Percentiles rank a stretch among this genome's conserved stretches.
These are phyloP conservation scores for Trifolium pratense DNA, from an alignment of 306 rosid genomes.

Conservation along the genomic window DNA sequence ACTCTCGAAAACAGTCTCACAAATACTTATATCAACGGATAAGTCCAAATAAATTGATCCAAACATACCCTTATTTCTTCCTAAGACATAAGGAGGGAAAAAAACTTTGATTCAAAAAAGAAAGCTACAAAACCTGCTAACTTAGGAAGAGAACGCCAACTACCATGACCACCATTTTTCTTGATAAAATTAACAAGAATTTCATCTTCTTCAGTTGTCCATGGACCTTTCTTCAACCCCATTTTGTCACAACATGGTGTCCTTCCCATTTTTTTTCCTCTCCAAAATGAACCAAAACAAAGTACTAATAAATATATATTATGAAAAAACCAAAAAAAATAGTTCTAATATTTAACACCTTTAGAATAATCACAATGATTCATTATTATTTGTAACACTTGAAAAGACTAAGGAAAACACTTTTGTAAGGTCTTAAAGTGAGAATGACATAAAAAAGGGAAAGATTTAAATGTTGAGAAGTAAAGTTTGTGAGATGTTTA, in stretches of 20 bases:
- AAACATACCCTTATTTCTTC: too few species aligned
- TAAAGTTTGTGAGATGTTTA: constrained; percentile 38
- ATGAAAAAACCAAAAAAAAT: not conserved
- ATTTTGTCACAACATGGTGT: constrained; percentile 87
- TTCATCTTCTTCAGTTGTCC: constrained; percentile 93
- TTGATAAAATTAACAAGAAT: constrained; percentile 71
- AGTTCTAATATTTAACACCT: not conserved
- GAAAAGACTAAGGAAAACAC: too few species aligned
- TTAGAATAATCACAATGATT: constrained; percentile 13
- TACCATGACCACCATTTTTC: constrained; percentile 93
- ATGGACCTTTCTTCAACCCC: constrained; percentile 96
- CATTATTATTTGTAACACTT: constrained; percentile 5
- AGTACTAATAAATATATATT: not conserved
- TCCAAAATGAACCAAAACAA: constrained; percentile 29
- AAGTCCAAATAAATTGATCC: too few species aligned
- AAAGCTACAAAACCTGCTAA: constrained; percentile 76
- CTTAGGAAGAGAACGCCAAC: constrained; percentile 97
- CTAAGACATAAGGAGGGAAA: too few species aligned
- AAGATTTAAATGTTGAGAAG: constrained; percentile 32
- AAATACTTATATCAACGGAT: not conserved
- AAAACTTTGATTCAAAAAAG: not conserved
- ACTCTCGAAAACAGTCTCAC: not conserved
- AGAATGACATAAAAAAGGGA: constrained; percentile 39
- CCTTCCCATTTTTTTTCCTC: constrained; percentile 66
- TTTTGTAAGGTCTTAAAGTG: constrained; percentile 34